Conservation (phyloP, 1,139 yeast species). For the Geotrichum bryndzae region DNA sequence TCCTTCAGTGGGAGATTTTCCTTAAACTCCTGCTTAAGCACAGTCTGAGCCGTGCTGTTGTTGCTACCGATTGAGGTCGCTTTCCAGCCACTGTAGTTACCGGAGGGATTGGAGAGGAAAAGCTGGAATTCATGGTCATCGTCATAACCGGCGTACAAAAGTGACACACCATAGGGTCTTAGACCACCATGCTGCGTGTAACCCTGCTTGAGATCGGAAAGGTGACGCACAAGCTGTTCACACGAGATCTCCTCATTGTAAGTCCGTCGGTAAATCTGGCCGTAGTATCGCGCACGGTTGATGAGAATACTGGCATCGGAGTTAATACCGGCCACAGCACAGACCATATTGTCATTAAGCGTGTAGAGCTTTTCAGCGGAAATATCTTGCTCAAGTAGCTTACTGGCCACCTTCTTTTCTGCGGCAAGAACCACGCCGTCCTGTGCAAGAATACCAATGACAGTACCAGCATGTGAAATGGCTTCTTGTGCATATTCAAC, state of each 20-base stretch:
- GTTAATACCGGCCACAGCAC: constrained; percentile 97
- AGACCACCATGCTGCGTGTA: constrained; percentile 98
- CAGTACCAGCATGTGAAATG: constrained; percentile 95
- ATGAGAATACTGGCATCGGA: constrained; percentile 94
- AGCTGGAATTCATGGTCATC: constrained; percentile 85
- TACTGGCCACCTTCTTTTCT: constrained; percentile 89
- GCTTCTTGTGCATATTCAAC: constrained; percentile 97
- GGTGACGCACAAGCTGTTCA: constrained; percentile 77
- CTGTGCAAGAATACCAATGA: constrained; percentile 83
- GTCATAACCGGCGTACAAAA: constrained; percentile 93
- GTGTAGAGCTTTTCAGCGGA: constrained; percentile 88
- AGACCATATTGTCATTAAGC: constrained; percentile 69
- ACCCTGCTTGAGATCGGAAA: constrained; percentile 94
- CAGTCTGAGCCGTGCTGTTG: constrained; percentile 91
- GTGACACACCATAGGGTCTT: constrained; percentile 96
- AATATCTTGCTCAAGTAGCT: constrained; percentile 87
- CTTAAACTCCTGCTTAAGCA: constrained; percentile 90
- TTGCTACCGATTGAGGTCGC: constrained; percentile 97
- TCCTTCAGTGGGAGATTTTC: constrained; percentile 71
- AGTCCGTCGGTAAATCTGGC: constrained; percentile 77
- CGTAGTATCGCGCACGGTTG: constrained; percentile 76
- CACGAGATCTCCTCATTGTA: constrained; percentile 91
- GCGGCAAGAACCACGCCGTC: constrained; percentile 97
- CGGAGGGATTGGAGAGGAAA: constrained; percentile 93
- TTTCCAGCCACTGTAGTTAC: constrained; percentile 97